Base-by-base conservation (phyloP, 2,329 filamentous ascomycete species). In the Ploettnerulaceae sp. region DNA sequence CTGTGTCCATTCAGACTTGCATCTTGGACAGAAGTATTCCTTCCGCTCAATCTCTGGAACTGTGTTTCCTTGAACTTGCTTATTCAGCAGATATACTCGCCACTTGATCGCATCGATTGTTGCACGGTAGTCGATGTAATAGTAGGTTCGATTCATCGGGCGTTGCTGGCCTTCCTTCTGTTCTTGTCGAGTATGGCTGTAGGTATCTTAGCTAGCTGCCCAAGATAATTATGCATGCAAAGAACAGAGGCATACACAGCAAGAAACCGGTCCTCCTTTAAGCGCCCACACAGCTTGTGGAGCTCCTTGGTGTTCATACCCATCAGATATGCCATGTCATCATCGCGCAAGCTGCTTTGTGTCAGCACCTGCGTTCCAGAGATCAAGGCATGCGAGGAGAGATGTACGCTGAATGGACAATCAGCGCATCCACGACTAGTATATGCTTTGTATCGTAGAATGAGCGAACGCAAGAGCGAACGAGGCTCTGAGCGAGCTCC, bases 31-130 rank as follows among this genome's bases (percentile, higher is more conserved):
- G 49, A 84, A 83, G 61, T 90, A 94, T 63, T 97, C 93, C 66
- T 96, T 96, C 65, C 89, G 86, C 67, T 97, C 91, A 46, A 79
- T 79, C 7, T 84, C 84, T 0, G 88, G 84, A 14, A 87, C 82
- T 12, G 87, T 86, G 48, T 88, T 83, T 12, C 84, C 82, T 67
- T 96, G 90, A 49, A 97, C 89, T 45, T 85, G 82, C 64, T 91
- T 90, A 57, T 90, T 89, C 57, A 97, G 81, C 47, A 84, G 84
- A 63, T 91, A 90, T 41, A 95, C 82, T 53, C 88, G 84, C 77
- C 86, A 98, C 67, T 98, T 98, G 69, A 95, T 94, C 38, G 88
- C 89, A 68, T 98, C 93, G 61, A 98, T 89, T 26, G 91, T 89
- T 48, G 88, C 86, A 49, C 93, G 88, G 62, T 94, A 94, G 65